phyloP scores from a whole-genome alignment of 805 yeast species.

The Pichia sporocuriosa region DNA sequence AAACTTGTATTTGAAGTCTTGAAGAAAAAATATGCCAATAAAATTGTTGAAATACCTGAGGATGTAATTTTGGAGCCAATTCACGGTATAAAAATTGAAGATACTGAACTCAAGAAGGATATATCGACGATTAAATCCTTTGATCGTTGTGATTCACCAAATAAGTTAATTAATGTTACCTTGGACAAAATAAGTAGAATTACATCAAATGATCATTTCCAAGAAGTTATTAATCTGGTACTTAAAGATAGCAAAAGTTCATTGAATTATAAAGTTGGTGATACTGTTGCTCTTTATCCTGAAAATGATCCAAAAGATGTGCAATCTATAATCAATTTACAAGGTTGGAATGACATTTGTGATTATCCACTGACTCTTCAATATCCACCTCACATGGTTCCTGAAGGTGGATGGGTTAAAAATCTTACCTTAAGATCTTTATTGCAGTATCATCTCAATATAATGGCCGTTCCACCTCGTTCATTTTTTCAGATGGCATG shows the following conservation, averaged over 20 bases:
- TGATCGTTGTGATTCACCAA: background rate
- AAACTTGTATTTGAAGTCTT: slow-evolving; percentile 31
- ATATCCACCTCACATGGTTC: slow-evolving; percentile 19
- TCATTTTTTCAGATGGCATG: slow-evolving; percentile 69
- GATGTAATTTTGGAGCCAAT: slow-evolving; percentile 6
- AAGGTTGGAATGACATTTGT: slow-evolving; percentile 68
- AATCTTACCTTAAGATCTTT: slow-evolving; percentile 65
- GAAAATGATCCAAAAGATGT: slow-evolving; percentile 61
- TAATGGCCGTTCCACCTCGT: slow-evolving; percentile 75
- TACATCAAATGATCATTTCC: slow-evolving; percentile 72
- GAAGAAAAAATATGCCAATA: slow-evolving; percentile 10
- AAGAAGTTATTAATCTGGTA: slow-evolving; percentile 70
- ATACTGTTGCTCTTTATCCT: slow-evolving; percentile 72
- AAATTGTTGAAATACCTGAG: slow-evolving; percentile 7
- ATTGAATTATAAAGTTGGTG: slow-evolving; percentile 62
- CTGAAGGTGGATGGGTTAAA: slow-evolving; percentile 56
- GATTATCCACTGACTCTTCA: slow-evolving; percentile 46
- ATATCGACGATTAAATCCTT: background rate
- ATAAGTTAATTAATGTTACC: slow-evolving; percentile 31
- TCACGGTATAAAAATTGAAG: background rate
- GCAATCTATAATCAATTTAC: slow-evolving; percentile 54
- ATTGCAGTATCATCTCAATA: slow-evolving; percentile 73
- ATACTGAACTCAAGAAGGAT: slow-evolving; percentile 17
- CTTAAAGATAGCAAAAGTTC: slow-evolving; percentile 30
- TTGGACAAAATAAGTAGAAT: slow-evolving; percentile 50